A percentile compares a stretch with the other conserved stretches of the same genome.
Conservation (phyloP, 805 yeast genomes). For the Starmera dryadoides region DNA sequence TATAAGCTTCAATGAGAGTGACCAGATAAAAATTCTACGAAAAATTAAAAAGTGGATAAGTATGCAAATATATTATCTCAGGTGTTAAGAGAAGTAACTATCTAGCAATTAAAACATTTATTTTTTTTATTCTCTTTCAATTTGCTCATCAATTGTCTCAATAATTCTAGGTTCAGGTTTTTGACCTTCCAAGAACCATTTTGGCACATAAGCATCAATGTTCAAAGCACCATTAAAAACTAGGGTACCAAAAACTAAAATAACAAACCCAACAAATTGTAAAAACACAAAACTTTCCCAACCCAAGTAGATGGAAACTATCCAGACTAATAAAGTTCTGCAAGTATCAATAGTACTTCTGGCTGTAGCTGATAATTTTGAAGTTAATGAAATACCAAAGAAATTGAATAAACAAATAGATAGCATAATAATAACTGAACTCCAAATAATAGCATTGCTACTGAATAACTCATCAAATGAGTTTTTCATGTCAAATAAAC, state of each 20-base stretch:
- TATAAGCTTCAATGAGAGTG: too few species aligned
- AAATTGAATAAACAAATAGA: constrained; percentile 68
- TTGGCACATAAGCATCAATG: constrained; percentile 46
- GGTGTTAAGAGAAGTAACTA: too few species aligned
- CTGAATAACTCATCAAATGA: constrained; percentile 42
- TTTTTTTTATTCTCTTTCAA: constrained; percentile 29
- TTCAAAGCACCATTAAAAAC: constrained; percentile 63
- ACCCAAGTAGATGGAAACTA: constrained; percentile 58
- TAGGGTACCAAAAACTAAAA: constrained; percentile 65
- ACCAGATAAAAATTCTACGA: too few species aligned
- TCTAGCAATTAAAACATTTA: too few species aligned
- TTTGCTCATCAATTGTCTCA: constrained; percentile 33
- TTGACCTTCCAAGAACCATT: constrained; percentile 29
- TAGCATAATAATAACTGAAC: constrained; percentile 61
- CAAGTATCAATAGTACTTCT: constrained; percentile 76
- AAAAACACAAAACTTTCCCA: constrained; percentile 66
- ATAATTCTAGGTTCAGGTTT: constrained; percentile 19
- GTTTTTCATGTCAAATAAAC: constrained; percentile 46
- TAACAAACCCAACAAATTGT: constrained; percentile 56
- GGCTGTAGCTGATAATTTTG: constrained; percentile 62
- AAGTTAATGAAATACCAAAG: constrained; percentile 66
- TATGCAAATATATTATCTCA: too few species aligned
- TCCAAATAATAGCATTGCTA: constrained; percentile 33
- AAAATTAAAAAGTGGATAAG: too few species aligned
- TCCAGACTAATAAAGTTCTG: constrained; percentile 70